Percentiles rank a stretch among this genome's conserved stretches.
Conservation (phyloP, 352 stramenopile genomes). For the Globisporangium radiosum region DNA sequence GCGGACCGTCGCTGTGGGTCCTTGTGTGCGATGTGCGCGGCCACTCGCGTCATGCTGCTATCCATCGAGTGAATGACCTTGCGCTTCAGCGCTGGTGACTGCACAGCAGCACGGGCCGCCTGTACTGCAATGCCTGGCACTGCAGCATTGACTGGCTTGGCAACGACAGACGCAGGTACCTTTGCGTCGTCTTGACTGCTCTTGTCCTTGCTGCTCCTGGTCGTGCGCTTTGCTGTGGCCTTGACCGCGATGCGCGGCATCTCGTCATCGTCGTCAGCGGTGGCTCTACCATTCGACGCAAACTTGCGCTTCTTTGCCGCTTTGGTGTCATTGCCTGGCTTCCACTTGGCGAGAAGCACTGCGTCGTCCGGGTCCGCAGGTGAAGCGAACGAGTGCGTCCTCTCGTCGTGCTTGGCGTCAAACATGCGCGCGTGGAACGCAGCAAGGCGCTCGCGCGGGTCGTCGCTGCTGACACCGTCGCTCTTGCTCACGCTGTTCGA, state of each 20-base stretch:
- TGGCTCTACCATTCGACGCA: neutral
- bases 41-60: neutral
- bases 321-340: slow-evolving; percentile 16
- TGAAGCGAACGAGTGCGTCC: neutral
- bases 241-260: slow-evolving; percentile 33
- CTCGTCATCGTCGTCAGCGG: slow-evolving; percentile 19
- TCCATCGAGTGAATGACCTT: neutral
- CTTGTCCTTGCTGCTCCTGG: slow-evolving; percentile 3
- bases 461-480: slow-evolving; percentile 11
- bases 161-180: neutral
- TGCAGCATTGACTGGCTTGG: neutral
- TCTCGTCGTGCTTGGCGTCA: slow-evolving; percentile 23
- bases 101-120: neutral
- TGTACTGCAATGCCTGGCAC: neutral
- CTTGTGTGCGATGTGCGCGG: neutral
- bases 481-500: slow-evolving; percentile 21
- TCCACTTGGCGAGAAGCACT: slow-evolving; percentile 39
- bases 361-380: slow-evolving; percentile 12
- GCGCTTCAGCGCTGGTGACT: neutral
- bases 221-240: slow-evolving; percentile 11
- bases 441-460: slow-evolving; percentile 33
- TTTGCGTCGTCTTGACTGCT: neutral
- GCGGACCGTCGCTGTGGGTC: no score
- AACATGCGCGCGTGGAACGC: slow-evolving; percentile 61
- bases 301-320: slow-evolving; percentile 21